These are phyloP conservation scores for Claviceps pazoutovae DNA, from an alignment of 2,329 filamentous ascomycete species.

Conservation along the genomic window DNA sequence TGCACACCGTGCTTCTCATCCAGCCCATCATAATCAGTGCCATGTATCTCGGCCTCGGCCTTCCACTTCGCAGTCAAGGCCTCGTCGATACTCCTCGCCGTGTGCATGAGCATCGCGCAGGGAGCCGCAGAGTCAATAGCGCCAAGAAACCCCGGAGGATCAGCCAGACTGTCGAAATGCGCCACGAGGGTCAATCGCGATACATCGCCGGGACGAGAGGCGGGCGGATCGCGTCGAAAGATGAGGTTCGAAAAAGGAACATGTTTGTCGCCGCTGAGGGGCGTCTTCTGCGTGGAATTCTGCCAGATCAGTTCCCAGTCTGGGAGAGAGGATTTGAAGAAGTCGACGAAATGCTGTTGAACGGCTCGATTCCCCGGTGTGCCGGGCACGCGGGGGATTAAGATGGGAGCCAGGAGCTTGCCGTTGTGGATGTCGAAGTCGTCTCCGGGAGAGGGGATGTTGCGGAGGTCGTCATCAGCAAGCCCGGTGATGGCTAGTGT, in stretches of 20 bases:
- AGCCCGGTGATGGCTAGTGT: constrained; percentile 36
- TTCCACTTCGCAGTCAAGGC: constrained; percentile 75
- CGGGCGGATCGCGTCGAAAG: constrained; percentile 76
- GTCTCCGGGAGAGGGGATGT: constrained; percentile 54
- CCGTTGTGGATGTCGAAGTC: constrained; percentile 72
- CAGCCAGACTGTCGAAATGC: constrained; percentile 80
- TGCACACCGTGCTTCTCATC: constrained; percentile 75
- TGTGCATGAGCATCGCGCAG: constrained; percentile 85
- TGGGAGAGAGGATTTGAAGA: constrained; percentile 63
- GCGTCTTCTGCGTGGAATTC: constrained; percentile 79
- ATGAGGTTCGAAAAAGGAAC: constrained; percentile 83
- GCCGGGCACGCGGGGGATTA: constrained; percentile 78
- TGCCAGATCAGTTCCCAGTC: constrained; percentile 72
- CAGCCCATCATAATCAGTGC: constrained; percentile 37
- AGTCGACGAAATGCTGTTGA: constrained; percentile 70
- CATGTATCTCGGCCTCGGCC: constrained; percentile 54
- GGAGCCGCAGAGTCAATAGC: constrained; percentile 89
- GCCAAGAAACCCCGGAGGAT: constrained; percentile 76
- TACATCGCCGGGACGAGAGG: constrained; percentile 59
- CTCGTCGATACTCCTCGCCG: constrained; percentile 63
- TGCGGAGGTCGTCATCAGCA: constrained; percentile 59
- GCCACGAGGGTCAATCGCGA: constrained; percentile 75
- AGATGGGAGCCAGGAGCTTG: constrained; percentile 68
- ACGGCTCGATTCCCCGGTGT: constrained; percentile 60
- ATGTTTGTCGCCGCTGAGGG: constrained; percentile 52